phyloP scores from a whole-genome alignment of 495 filamentous ascomycete genomes.

The Diplogelasinospora grovesii region DNA sequence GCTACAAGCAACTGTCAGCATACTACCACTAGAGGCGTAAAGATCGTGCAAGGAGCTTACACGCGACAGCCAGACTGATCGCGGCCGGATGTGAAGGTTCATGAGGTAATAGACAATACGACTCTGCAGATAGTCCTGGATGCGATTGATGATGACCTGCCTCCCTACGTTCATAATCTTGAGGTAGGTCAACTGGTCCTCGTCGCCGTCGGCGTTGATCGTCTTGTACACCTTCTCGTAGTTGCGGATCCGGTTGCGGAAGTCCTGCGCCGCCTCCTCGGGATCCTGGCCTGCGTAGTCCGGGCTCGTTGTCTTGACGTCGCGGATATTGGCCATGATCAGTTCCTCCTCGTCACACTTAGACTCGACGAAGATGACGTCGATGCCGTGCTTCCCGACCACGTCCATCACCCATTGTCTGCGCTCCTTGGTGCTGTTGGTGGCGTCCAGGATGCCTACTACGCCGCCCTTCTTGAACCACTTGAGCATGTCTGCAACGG shows the following conservation, averaged over 20 bases:
- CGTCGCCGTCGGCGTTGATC: conserved; percentile 68
- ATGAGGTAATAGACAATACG: conserved; percentile 96
- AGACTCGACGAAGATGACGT: conserved; percentile 91
- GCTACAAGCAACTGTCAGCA: conserved; percentile 43
- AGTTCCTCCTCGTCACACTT: conserved; percentile 91
- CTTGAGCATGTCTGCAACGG: conserved; percentile 80
- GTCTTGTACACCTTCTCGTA: conserved; percentile 96
- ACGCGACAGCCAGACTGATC: conserved; percentile 93
- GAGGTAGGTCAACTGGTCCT: conserved; percentile 81
- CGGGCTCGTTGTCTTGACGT: conserved; percentile 93
- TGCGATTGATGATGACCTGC: conserved; percentile 94
- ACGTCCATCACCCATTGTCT: conserved; percentile 84
- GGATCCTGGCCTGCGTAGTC: conserved; percentile 94
- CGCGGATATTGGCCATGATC: conserved; percentile 94
- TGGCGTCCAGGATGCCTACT: conserved; percentile 90
- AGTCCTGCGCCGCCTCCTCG: conserved; percentile 80
- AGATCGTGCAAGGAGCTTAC: conserved; percentile 42
- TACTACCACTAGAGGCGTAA: background rate
- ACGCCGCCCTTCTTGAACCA: conserved; percentile 79
- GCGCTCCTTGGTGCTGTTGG: conserved; percentile 85
- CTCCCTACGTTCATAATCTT: conserved; percentile 95
- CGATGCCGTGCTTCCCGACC: conserved; percentile 64
- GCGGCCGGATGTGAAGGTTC: conserved; percentile 96
- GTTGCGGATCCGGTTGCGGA: conserved; percentile 87
- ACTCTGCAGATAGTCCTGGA: conserved; percentile 92